These are phyloP conservation scores for Fusarium tjaetaba DNA, from an alignment of 2,329 filamentous ascomycete genomes.

Conservation along the genomic window DNA sequence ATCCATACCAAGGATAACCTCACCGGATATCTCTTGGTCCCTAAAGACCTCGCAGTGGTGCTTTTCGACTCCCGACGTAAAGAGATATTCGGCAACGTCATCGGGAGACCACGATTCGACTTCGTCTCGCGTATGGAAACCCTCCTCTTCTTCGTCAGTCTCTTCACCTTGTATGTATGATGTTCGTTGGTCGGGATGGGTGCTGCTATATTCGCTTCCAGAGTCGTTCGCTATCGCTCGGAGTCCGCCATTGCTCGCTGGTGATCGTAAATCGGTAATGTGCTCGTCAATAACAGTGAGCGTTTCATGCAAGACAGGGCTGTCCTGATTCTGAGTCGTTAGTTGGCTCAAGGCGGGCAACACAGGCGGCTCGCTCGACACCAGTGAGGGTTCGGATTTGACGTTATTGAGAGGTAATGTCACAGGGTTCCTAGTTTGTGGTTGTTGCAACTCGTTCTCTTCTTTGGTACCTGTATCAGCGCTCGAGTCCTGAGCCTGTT, in stretches of 20 bases:
- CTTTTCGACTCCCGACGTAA: conserved; percentile 84
- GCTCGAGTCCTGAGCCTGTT: conserved; percentile 45
- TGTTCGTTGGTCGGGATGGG: conserved; percentile 76
- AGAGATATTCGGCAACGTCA: conserved; percentile 89
- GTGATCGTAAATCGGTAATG: conserved; percentile 82
- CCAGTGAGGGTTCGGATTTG: conserved; percentile 46
- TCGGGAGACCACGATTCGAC: conserved; percentile 83
- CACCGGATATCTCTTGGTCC: conserved; percentile 95
- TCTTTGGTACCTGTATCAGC: conserved; percentile 41
- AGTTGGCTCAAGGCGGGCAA: conserved; percentile 49
- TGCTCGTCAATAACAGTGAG: conserved; percentile 97
- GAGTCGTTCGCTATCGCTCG: conserved; percentile 74
- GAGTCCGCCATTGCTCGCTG: conserved; percentile 62
- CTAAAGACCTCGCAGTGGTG: conserved; percentile 93
- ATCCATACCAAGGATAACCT: conserved; percentile 93
- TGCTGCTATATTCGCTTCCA: conserved; percentile 91
- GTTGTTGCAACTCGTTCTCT: conserved; percentile 48
- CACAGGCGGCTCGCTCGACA: conserved; percentile 42
- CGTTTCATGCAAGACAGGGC: conserved; percentile 90
- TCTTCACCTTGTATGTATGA: conserved; percentile 96
- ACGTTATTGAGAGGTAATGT: conserved; percentile 57
- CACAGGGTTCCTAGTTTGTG: conserved; percentile 50
- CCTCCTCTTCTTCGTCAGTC: conserved; percentile 92
- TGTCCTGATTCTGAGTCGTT: conserved; percentile 59
- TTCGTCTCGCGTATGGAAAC: conserved; percentile 72